Evolutionary conservation across 495 filamentous ascomycete species (phyloP), one percentile per base, ranked within the genome.

Genomic region (Trichoderma erinaceum): DNA sequence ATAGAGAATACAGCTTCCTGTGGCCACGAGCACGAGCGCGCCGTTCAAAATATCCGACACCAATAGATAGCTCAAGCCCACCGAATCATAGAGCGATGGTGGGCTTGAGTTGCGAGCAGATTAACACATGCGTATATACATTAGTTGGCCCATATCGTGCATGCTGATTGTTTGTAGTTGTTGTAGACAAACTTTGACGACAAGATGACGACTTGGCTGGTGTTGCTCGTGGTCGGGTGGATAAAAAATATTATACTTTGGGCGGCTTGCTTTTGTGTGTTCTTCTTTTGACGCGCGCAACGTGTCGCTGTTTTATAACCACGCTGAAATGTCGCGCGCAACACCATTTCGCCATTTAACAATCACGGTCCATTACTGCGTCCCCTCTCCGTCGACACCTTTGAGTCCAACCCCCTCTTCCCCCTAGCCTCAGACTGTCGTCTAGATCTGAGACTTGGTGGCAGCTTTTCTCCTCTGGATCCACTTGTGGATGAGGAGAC

Each of bases 401-500:
- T 68, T 52, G 63, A 66, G 63, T 69, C 65, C 50, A 64, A 63
- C 44, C 63, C 68, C 61, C 64, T 65, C 56, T 16, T 63, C 7
- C 67, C 67, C 67, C 61, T 32, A 69, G 44, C 61, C 66, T 66
- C 75, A 73, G 27, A 66, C 70, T 3, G 73, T 21, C 66, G 29
- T 25, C n/a, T 69, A 72, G 52, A 69, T 66, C 38, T 69, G 65
- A 63, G 44, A 18, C 72, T 78, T 79, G 66, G 69, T 65, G 18
- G 78, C 35, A 7, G 35, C 79, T 70, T 71, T 76, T 70, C 78
- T 76, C 66, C 75, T 78, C 3, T 73, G 64, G 10, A 82, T 6
- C 71, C 73, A 72, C 75, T 79, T 83, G 69, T 75, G 74, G 71
- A 85, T 77, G 72, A 75, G 78, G 41, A 87, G 75, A 15, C 67